Conservation (phyloP, 345 rosid genomes). For the Dovyalis caffra region DNA sequence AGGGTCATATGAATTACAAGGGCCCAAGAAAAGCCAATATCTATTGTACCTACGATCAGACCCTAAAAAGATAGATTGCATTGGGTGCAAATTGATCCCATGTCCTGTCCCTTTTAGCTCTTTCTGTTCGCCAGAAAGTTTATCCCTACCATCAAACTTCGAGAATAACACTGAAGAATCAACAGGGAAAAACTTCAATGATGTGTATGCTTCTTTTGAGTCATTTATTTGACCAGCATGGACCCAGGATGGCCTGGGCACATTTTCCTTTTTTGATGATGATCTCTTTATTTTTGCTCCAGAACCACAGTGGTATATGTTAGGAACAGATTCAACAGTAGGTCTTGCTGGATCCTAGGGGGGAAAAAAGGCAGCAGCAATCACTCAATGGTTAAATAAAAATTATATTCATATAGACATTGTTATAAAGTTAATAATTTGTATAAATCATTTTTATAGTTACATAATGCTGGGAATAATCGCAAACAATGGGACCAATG, state of each 20-base stretch:
- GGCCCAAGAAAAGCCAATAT: conserved; percentile 98
- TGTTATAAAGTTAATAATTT: neutral
- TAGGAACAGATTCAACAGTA: conserved; percentile 41
- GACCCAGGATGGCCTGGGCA: conserved; percentile 67
- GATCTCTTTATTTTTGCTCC: conserved; percentile 91
- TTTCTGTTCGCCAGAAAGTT: conserved; percentile 24
- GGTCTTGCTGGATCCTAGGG: conserved; percentile 55
- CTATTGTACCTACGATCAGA: conserved; percentile 96
- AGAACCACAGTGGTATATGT: conserved; percentile 54
- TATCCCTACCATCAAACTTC: conserved; percentile 31
- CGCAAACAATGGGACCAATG: neutral
- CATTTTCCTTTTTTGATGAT: conserved; percentile 39
- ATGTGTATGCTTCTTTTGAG: conserved; percentile 33
- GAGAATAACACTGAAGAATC: conserved; percentile 59
- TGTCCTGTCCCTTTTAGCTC: conserved; percentile 37
- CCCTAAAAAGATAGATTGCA: conserved; percentile 90
- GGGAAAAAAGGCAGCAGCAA: neutral
- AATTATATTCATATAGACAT: neutral
- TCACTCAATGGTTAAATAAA: neutral
- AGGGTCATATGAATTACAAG: conserved; percentile 76
- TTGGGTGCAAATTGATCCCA: conserved; percentile 49
- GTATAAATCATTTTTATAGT: neutral
- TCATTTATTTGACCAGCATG: conserved; percentile 43
- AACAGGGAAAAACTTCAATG: conserved; percentile 52
- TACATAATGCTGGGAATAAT: neutral